A percentile compares a stretch with the other conserved stretches of the same genome.
These are phyloP conservation scores for Logfia minima DNA, from an alignment of 129 eudicot species.

Conservation along the genomic window DNA sequence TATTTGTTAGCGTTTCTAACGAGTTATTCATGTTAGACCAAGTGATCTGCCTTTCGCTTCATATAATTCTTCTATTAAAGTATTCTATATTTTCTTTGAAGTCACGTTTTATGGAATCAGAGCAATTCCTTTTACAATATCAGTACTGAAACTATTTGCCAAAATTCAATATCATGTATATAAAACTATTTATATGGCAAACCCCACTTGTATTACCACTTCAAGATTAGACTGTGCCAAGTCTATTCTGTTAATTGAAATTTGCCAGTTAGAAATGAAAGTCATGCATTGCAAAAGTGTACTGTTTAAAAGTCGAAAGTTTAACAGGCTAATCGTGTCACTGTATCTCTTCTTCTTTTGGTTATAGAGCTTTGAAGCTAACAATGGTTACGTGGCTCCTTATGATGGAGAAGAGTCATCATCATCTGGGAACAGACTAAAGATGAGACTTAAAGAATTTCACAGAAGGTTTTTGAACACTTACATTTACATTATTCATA, in stretches of 20 bases:
- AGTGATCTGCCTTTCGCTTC: background rate
- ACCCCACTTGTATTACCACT: background rate
- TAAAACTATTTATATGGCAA: background rate
- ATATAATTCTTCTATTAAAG: background rate
- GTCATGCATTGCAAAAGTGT: background rate
- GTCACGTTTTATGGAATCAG: slow-evolving; percentile 5
- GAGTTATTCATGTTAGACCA: background rate
- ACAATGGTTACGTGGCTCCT: slow-evolving; percentile 72
- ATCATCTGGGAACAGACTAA: slow-evolving; percentile 83
- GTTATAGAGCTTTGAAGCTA: slow-evolving; percentile 65
- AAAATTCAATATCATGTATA: background rate
- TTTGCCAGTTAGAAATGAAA: background rate
- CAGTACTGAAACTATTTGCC: background rate
- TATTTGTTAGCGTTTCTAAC: background rate
- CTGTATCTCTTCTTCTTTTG: slow-evolving; percentile 11
- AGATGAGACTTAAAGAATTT: slow-evolving; percentile 91
- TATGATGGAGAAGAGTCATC: slow-evolving; percentile 54
- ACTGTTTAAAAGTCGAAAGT: background rate
- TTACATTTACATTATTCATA: too few relatives aligned
- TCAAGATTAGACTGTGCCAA: background rate
- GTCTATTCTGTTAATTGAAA: background rate
- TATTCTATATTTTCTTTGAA: background rate
- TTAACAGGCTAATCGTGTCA: background rate
- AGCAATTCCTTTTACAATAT: background rate
- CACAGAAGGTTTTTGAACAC: slow-evolving; percentile 59